Conservation (phyloP, 257 asterid species). For the Solanum okadae region DNA sequence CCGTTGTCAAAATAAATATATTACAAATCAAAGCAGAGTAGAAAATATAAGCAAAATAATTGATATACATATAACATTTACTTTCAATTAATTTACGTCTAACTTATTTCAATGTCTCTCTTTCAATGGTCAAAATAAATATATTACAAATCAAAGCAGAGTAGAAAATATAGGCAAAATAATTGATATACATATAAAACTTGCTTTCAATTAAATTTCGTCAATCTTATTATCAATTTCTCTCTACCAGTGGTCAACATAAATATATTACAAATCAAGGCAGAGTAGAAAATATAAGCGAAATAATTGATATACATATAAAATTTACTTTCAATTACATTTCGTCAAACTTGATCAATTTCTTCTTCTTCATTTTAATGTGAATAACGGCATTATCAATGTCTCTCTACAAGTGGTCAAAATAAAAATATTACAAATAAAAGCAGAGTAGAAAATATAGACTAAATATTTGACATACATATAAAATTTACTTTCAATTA, state of each 20-base stretch:
- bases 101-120: background rate
- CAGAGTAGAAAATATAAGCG: background rate
- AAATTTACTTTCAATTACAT: background rate
- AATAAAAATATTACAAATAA: background rate
- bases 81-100: background rate
- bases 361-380: background rate
- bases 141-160: background rate
- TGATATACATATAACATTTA: background rate
- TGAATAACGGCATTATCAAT: background rate
- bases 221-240: background rate
- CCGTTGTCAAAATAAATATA: background rate
- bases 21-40: background rate
- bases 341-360: background rate
- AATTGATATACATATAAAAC: too few species aligned
- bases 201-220: background rate
- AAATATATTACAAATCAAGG: background rate
- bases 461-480: background rate
- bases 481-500: background rate
- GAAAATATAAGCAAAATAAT: too few species aligned
- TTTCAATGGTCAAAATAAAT: background rate
- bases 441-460: too few species aligned
- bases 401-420: background rate
- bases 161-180: background rate
- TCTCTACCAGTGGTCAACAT: background rate
- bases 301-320: background rate